Base-by-base conservation (phyloP, 2,329 filamentous ascomycete genomes). In the Xylariaceae sp. region DNA sequence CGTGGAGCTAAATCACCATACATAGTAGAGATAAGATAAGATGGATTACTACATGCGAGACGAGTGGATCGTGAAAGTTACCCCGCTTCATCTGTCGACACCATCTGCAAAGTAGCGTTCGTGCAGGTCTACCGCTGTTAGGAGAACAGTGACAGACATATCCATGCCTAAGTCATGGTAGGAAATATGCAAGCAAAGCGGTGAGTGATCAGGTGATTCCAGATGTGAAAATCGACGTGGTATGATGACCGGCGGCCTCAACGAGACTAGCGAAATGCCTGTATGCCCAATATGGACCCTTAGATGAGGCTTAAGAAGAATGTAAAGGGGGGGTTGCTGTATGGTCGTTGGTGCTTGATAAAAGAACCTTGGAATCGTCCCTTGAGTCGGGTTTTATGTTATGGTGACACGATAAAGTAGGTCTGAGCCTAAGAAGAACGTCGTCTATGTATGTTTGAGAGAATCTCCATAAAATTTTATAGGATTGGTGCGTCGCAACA, bases 261-360 rank as follows among this genome's bases (percentile, higher is more conserved):
- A 40, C 24, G 6, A 18, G 7, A 40, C 20, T 18, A 18, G 15
- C 48, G 18, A 13, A 18, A 30, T 50, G 50, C 27, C 42, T 48
- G 15, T 27, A 43, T 53, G 27, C 50, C 55, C 24, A 45, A 56
- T 41, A 40, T n/a, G n/a, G 15, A 29, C 60, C 60, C 58, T 60
- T 52, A 53, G 35, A 53, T 23, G 49, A 56, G 55, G 58, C 45
- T 41, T 13, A 29, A 39, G 37, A 53, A 24, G 40, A 27, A 40
- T 30, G 30, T 39, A 42, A 33, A 40, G 50, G 61, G 61, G n/a
- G n/a, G n/a, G n/a, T n/a, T n/a, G n/a, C n/a, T 53, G 53, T 54
- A 18, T 26, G 33, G 52, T 15, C 45, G 50, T 54, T 57, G 55
- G 54, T 18, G 42, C 18, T 42, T 11, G 23, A 15, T 11, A n/a